Evolutionary conservation across 805 yeast genomes (phyloP).

Genomic region (Ogataea chonburiensis): DNA sequence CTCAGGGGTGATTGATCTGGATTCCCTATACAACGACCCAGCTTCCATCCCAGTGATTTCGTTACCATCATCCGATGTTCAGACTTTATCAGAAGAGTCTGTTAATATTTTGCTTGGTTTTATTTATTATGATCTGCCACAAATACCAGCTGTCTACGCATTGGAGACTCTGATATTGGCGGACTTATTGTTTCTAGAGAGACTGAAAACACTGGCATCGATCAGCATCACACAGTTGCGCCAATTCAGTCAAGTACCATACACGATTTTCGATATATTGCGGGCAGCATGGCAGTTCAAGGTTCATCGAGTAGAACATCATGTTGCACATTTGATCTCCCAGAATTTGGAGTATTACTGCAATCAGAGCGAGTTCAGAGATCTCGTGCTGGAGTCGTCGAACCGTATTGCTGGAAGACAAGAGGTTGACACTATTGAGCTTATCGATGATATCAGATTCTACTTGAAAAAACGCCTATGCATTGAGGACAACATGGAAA

Average conservation of each 20-base stretch:
- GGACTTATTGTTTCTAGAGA: constrained; percentile 58
- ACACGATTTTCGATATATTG: constrained; percentile 53
- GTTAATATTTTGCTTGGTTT: constrained; percentile 49
- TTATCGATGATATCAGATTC: constrained; percentile 74
- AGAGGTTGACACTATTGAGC: constrained; percentile 76
- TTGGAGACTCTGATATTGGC: constrained; percentile 59
- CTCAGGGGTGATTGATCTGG: constrained; percentile 24
- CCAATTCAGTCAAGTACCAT: constrained; percentile 23
- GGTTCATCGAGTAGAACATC: constrained; percentile 62
- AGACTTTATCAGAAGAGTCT: constrained; percentile 10
- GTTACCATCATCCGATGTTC: constrained; percentile 18
- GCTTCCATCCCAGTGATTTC: constrained; percentile 23
- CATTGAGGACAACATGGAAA: constrained; percentile 28
- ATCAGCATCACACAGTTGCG: constrained; percentile 39
- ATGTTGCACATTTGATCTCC: constrained; percentile 59
- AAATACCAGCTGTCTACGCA: constrained; percentile 49
- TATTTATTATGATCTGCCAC: constrained; percentile 59
- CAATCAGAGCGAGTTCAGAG: constrained; percentile 39
- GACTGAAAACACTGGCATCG: constrained; percentile 65
- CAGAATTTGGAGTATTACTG: constrained; percentile 41
- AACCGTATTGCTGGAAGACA: constrained; percentile 56
- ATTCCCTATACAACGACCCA: constrained; percentile 11
- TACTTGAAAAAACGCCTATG: constrained; percentile 46
- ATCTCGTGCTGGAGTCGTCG: constrained; percentile 37
- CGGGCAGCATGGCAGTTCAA: constrained; percentile 68